phyloP scores from a whole-genome alignment of 352 stramenopile genomes.

The Phytopythium helicoides region DNA sequence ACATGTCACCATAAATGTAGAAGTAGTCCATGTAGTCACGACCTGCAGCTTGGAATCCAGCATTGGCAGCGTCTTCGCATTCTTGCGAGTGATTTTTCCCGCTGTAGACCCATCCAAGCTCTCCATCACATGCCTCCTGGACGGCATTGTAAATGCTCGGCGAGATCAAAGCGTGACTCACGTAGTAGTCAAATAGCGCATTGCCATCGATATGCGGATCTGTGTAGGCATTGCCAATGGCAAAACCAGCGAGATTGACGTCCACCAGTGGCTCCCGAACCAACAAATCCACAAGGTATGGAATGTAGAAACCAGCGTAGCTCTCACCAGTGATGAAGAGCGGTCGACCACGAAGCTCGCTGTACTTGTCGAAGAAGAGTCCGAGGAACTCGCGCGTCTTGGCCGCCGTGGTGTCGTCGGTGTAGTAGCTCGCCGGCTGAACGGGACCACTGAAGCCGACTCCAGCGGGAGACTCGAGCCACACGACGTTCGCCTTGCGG shows the following conservation, averaged over 20 bases:
- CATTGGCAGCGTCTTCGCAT: conserved; percentile 41
- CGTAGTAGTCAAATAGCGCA: conserved; percentile 77
- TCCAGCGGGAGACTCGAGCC: conserved; percentile 81
- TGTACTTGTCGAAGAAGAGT: conserved; percentile 34
- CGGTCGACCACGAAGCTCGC: conserved; percentile 22
- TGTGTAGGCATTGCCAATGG: conserved; percentile 74
- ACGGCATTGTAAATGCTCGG: conserved; percentile 52
- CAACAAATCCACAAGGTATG: conserved; percentile 68
- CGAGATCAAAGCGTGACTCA: conserved; percentile 73
- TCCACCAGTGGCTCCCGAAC: conserved; percentile 41
- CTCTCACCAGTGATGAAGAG: conserved; percentile 16
- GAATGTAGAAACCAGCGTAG: conserved; percentile 84
- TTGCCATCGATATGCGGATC: conserved; percentile 65
- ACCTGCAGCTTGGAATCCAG: too few relatives aligned
- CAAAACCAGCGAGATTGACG: conserved; percentile 62
- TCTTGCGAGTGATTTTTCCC: conserved; percentile 40
- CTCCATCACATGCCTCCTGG: conserved; percentile 43
- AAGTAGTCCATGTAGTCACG: conserved; percentile 69
- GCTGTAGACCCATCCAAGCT: conserved; percentile 62
- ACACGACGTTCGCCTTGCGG: conserved; percentile 74
- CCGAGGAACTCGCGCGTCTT: too few relatives aligned
- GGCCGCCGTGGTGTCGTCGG: conserved; percentile 50
- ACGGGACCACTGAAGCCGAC: conserved; percentile 76
- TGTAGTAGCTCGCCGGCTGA: conserved; percentile 60
- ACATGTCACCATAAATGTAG: conserved; percentile 73